Conservation (phyloP, 371 early-diverging fungal species). For the Sanchytrium tribonematis region DNA sequence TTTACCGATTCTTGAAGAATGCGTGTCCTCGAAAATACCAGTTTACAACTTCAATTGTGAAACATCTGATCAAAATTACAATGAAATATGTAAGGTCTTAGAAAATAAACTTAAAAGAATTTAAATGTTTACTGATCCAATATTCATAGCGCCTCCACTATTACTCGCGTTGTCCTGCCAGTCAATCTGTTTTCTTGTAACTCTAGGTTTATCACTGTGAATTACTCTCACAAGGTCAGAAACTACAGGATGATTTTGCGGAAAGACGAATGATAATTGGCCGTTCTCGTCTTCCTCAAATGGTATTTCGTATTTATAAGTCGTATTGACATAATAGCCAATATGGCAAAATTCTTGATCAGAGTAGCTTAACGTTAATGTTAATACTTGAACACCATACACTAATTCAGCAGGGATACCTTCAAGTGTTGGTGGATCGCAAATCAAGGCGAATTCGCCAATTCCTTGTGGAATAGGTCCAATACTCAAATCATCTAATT, state of each 20-base stretch:
- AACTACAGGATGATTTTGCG: slow-evolving; percentile 23
- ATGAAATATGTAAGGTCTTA: too few species aligned
- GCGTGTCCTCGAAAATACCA: too few species aligned
- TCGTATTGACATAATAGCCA: slow-evolving; percentile 84
- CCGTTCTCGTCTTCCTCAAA: slow-evolving; percentile 25
- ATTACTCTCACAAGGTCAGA: slow-evolving; percentile 50
- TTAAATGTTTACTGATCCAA: too few species aligned
- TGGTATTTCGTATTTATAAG: slow-evolving; percentile 49
- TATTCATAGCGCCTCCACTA: too few species aligned
- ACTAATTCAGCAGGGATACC: slow-evolving; percentile 35
- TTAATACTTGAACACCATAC: slow-evolving; percentile 59
- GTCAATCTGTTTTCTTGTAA: slow-evolving; percentile 47
- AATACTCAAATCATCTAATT: slow-evolving; percentile 70
- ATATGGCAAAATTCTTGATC: slow-evolving; percentile 74
- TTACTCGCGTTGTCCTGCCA: too few species aligned
- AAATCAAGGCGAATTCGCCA: background rate
- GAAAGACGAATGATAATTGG: too few species aligned
- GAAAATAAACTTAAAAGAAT: too few species aligned
- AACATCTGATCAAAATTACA: too few species aligned
- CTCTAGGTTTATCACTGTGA: slow-evolving; percentile 72
- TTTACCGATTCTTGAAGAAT: slow-evolving; percentile 38
- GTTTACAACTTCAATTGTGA: too few species aligned
- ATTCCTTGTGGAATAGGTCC: slow-evolving; percentile 90
- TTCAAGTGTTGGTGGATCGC: slow-evolving; percentile 2
- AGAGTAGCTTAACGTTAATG: slow-evolving; percentile 59